Evolutionary conservation across 2,329 filamentous ascomycete genomes (phyloP).

Genomic region (Cercospora sesami): DNA sequence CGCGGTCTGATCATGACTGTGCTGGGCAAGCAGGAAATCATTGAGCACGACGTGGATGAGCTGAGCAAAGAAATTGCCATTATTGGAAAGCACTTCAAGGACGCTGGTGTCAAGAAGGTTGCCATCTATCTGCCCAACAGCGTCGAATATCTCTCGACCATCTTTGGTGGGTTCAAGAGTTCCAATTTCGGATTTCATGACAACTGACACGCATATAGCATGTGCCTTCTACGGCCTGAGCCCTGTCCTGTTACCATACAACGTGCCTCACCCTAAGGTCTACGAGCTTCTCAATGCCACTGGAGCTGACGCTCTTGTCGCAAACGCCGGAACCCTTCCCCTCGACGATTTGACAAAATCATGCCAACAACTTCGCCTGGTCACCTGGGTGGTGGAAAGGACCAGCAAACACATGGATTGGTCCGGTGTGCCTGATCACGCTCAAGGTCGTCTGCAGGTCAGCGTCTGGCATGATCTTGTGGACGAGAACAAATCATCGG

Average conservation of each 20-base stretch:
- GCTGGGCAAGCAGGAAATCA: conserved; percentile 69
- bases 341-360: conserved; percentile 70
- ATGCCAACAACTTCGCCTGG: conserved; percentile 69
- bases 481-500: conserved; percentile 63
- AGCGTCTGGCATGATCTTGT: conserved; percentile 92
- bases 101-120: conserved; percentile 69
- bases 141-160: conserved; percentile 74
- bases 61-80: conserved; percentile 84
- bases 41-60: conserved; percentile 69
- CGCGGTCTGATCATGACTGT: conserved; percentile 76
- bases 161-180: conserved; percentile 63
- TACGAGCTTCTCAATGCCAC: conserved; percentile 71
- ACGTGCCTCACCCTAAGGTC: conserved; percentile 68
- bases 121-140: conserved; percentile 93
- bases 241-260: conserved; percentile 81
- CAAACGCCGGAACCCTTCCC: conserved; percentile 82
- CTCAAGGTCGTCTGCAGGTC: conserved; percentile 72
- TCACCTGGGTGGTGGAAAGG: conserved; percentile 91
- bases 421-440: conserved; percentile 80
- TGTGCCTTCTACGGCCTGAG: conserved; percentile 87
- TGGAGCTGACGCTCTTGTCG: conserved; percentile 77
- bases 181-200: no score
- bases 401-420: conserved; percentile 93
- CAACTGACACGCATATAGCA: conserved; percentile 49
- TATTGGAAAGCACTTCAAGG: conserved; percentile 73